Evolutionary conservation across 306 rosid genomes (phyloP), one percentile per base, ranked within the genome.

Genomic region (Trifolium subterraneum): DNA sequence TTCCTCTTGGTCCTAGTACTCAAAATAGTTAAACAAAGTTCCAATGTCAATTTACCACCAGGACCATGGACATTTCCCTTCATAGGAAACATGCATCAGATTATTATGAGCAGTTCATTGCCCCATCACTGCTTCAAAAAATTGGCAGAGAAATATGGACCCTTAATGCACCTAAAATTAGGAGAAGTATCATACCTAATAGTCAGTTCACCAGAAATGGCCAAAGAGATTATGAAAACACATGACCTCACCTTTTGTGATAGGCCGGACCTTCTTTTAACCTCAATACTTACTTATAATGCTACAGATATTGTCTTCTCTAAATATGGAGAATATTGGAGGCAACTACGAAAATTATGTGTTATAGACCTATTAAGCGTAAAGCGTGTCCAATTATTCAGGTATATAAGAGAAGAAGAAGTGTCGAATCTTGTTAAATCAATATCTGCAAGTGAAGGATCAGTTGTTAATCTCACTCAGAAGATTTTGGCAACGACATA

Each of bases 311-410:
- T 82, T 3, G 19, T 0, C 5, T 72, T 72, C 35, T 36, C 62
- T 25, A 77, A 31, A 14, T 47, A 58, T 41, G 79, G 79, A 10
- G 66, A 73, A 2, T 71, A 73, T 2, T 81, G 82, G 84, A 76
- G 75, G 52, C 31, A 79, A 3, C 22, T 76, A 8, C 10, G 80
- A 67, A 85, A 82, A 38, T 73, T 85, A 22, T 82, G 88, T 48
- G 60, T 64, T 0, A 4, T 66, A 13, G 88, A 85, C 74, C 71
- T 78, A 19, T 33, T 83, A 12, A 76, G 71, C 0, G 3, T 45
- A 4, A 79, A 83, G 27, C 76, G 87, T 0, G 86, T 75, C 20
- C 83, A 68, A 39, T 80, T 76, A 35, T 80, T 80, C 6, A 3
- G 39, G 20, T n/a, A 55, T 20, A 45, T 82, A 13, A 78, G 86